Evolutionary conservation across 208 protist species (phyloP), one percentile per base, ranked within the genome.

Genomic region (Phytomonas francai): DNA sequence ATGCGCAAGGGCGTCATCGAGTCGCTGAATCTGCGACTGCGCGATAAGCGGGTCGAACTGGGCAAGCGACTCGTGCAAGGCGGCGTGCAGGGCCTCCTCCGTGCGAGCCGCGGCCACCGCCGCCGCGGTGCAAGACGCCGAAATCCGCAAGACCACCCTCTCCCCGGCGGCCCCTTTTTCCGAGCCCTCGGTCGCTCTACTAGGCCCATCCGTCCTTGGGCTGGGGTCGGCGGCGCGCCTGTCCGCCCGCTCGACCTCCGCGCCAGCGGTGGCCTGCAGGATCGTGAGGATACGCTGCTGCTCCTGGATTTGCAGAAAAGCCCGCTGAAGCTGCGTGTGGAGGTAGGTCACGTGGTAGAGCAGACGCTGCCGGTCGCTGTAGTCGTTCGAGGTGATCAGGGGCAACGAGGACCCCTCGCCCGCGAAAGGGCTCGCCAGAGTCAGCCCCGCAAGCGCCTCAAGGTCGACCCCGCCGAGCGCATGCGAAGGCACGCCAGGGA

Each of bases 341-440:
- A 96, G 76, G 63, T 89, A 87, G n/a, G 90, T 91, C 29, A 96
- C 85, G 70, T 93, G 90, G 51, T 91, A 89, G 33, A 96, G 76
- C 19, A 96, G 81, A 14, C 79, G 81, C 33, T 86, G 78, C 6
- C 90, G 81, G 57, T 96, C 87, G 51, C 84, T 79, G 73, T 92
- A 91, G 67, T 93, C 90, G 57, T 69, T 76, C 7, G 86, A 78
- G 4, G 80, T 81, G 49, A 95, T 84, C 59, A 73, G 66, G 32
- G 36, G 59, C 31, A 39, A 33, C 31, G 31, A 51, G 0, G 60
- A 16, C 29, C n/a, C 19, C 29, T 25, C 56, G 12, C 29, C 34
- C 3, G 1, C 19, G 39, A 12, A 22, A 1, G 16, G 4, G 9
- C 7, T 49, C 39, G 39, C 39, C 39, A 12, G 12, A 19, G 39